These are phyloP conservation scores for Dissophora globulifera DNA, from an alignment of 192 early-diverging fungal species.

Conservation along the genomic window DNA sequence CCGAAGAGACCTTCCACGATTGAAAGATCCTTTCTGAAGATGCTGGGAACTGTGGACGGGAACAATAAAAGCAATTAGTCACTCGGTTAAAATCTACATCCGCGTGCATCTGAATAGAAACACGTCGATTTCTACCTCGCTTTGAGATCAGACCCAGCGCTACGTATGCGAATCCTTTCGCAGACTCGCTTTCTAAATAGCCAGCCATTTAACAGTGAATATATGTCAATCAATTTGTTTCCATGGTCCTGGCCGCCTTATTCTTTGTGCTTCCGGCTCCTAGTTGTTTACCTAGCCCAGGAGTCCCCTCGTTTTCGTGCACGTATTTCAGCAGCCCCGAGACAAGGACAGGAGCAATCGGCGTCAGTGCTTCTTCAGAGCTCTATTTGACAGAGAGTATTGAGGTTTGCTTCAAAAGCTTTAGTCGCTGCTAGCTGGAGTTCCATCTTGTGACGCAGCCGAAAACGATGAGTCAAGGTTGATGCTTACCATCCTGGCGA, in stretches of 20 bases:
- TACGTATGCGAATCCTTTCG: constrained; percentile 88
- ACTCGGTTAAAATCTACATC: neutral
- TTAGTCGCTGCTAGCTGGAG: neutral
- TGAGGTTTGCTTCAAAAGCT: neutral
- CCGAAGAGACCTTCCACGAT: constrained; percentile 78
- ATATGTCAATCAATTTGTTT: no score
- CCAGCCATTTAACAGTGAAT: no score
- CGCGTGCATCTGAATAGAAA: neutral
- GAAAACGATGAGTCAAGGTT: neutral
- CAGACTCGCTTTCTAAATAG: constrained; percentile 67
- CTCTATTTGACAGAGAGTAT: constrained; percentile 24
- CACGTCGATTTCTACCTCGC: constrained; percentile 58
- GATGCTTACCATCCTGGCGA: constrained; percentile 74
- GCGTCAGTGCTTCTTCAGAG: constrained; percentile 61
- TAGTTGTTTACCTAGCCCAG: constrained; percentile 48
- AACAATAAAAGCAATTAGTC: neutral
- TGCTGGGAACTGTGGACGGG: constrained; percentile 64
- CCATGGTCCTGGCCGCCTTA: no score
- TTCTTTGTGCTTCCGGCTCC: no score
- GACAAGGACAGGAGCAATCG: constrained; percentile 74
- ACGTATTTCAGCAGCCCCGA: constrained; percentile 78
- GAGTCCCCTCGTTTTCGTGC: constrained; percentile 34
- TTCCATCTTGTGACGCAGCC: no score
- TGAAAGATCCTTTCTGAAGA: constrained; percentile 69
- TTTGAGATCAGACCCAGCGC: constrained; percentile 81